Percentiles rank a stretch among this genome's conserved stretches.
Evolutionary conservation across 257 asterid genomes (phyloP).

Genomic region (Eucommia ulmoides): DNA sequence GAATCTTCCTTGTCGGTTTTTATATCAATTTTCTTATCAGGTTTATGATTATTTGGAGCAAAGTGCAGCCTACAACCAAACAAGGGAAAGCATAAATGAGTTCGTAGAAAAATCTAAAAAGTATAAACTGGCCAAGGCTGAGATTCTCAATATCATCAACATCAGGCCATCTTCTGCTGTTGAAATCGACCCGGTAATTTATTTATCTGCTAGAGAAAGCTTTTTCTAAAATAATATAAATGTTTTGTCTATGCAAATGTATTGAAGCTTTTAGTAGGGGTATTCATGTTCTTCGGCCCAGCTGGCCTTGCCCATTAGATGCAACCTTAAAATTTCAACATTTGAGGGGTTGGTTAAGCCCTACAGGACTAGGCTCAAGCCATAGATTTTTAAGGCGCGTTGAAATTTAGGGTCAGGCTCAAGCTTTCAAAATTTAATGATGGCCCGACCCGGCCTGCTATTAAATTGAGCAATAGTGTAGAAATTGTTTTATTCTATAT

Average conservation of each 20-base stretch:
- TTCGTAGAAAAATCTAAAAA: conserved; percentile 33
- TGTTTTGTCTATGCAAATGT: neutral
- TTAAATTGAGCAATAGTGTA: no score
- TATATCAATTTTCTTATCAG: conserved; percentile 16
- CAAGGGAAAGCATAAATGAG: conserved; percentile 30
- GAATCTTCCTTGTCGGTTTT: conserved; percentile 1
- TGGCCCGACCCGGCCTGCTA: no score
- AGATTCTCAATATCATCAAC: conserved; percentile 56
- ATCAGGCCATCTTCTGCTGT: conserved; percentile 43
- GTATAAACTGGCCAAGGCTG: conserved; percentile 52
- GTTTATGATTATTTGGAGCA: conserved; percentile 66
- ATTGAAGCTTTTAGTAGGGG: neutral
- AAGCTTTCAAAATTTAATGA: no score
- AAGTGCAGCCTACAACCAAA: conserved; percentile 53
- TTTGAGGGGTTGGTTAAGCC: no score
- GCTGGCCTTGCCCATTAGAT: neutral
- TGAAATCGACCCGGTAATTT: conserved; percentile 52
- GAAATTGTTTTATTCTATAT: no score
- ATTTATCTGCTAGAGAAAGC: neutral
- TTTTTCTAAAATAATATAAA: conserved; percentile 1
- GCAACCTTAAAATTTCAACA: neutral
- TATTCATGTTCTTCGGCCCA: neutral
- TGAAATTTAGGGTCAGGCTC: no score
- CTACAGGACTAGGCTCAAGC: no score
- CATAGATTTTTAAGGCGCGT: no score